Percentiles rank a stretch among this genome's conserved stretches.
Evolutionary conservation across 2,329 filamentous ascomycete species (phyloP).

Genomic region (Talaromyces sp.): DNA sequence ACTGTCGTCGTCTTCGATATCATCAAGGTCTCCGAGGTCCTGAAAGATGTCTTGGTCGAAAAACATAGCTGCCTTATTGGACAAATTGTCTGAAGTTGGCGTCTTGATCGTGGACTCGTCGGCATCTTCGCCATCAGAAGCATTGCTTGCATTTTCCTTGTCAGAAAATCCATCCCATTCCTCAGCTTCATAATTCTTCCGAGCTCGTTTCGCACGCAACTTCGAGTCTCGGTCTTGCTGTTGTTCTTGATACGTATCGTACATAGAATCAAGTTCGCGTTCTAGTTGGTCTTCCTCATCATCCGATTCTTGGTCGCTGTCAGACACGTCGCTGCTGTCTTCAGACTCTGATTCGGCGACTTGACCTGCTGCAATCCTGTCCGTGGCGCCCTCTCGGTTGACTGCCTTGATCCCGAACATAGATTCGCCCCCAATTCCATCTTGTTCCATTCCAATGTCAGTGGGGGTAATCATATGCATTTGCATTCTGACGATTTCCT

Average conservation of each 20-base stretch:
- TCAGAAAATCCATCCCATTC: conserved; percentile 89
- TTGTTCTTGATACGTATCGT: conserved; percentile 76
- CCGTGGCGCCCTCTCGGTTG: conserved; percentile 68
- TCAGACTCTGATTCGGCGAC: conserved; percentile 62
- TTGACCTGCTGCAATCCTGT: conserved; percentile 68
- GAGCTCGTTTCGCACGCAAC: conserved; percentile 81
- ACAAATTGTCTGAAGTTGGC: conserved; percentile 54
- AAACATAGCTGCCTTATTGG: conserved; percentile 79
- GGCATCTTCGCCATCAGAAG: conserved; percentile 56
- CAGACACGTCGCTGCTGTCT: conserved; percentile 52
- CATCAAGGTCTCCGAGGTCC: conserved; percentile 65
- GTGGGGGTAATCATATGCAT: conserved; percentile 94
- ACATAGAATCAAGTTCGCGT: conserved; percentile 79
- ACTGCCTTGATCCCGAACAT: conserved; percentile 84
- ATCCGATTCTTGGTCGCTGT: conserved; percentile 62
- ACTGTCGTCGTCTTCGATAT: conserved; percentile 48
- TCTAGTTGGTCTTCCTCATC: conserved; percentile 80
- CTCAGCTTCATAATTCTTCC: conserved; percentile 74
- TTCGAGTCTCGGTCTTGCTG: conserved; percentile 80
- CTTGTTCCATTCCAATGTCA: conserved; percentile 90
- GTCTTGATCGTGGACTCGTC: conserved; percentile 26
- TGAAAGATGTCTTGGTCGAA: conserved; percentile 96
- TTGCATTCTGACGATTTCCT: conserved; percentile 93
- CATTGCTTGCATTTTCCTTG: conserved; percentile 54
- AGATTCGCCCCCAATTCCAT: conserved; percentile 69